Conservation (phyloP, 2,329 filamentous ascomycete genomes). For the Fusarium proliferatum region DNA sequence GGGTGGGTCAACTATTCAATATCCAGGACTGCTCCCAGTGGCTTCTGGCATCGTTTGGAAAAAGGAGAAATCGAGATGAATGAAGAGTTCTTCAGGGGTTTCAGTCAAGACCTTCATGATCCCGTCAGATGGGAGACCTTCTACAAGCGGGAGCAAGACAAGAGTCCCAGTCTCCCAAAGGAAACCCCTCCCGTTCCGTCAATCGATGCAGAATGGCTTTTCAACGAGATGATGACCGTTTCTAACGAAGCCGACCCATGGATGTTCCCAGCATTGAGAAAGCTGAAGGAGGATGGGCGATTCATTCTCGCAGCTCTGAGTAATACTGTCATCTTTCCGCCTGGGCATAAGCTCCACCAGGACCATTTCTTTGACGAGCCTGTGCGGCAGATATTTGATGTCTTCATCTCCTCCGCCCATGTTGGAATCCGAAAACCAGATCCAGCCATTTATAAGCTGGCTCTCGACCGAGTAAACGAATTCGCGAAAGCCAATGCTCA, state of each 20-base stretch:
- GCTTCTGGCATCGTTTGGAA: conserved; percentile 90
- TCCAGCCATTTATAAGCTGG: conserved; percentile 80
- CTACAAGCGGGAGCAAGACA: conserved; percentile 58
- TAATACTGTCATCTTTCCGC: conserved; percentile 90
- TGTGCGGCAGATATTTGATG: conserved; percentile 78
- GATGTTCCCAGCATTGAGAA: conserved; percentile 85
- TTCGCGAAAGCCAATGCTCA: conserved; percentile 65
- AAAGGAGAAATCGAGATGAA: conserved; percentile 84
- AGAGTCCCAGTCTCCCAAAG: conserved; percentile 53
- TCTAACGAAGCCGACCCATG: conserved; percentile 80
- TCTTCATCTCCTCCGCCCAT: conserved; percentile 89
- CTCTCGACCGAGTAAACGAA: conserved; percentile 73
- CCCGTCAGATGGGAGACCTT: conserved; percentile 76
- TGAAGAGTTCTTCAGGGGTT: conserved; percentile 77
- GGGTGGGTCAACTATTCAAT: conserved; percentile 96
- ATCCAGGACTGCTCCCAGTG: conserved; percentile 78
- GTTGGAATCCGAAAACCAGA: conserved; percentile 91
- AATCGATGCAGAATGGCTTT: conserved; percentile 82
- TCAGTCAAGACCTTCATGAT: conserved; percentile 78
- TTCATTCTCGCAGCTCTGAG: conserved; percentile 85
- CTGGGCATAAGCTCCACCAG: conserved; percentile 72
- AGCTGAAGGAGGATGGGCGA: conserved; percentile 70
- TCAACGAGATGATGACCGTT: conserved; percentile 89
- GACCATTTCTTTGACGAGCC: conserved; percentile 65
- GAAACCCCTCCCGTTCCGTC: conserved; percentile 72